These are phyloP conservation scores for Fusarium concolor DNA, from an alignment of 2,329 filamentous ascomycete genomes.

Conservation along the genomic window DNA sequence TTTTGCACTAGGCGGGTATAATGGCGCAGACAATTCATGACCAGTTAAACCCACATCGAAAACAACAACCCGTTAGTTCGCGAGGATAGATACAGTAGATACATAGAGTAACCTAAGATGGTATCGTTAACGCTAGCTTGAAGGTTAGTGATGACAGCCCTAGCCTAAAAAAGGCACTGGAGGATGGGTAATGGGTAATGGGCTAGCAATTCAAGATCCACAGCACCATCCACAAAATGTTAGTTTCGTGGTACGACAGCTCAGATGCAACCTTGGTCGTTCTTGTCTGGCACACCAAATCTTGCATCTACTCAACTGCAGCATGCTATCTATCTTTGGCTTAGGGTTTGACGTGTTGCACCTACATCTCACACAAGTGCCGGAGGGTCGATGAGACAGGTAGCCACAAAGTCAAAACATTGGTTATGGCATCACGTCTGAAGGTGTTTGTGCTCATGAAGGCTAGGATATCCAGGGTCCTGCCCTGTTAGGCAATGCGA, in stretches of 20 bases:
- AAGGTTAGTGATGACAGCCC: conserved; percentile 39
- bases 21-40: conserved; percentile 17
- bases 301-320: conserved; percentile 12
- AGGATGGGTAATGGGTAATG: conserved; percentile 29
- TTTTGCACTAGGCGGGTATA: conserved; percentile 25
- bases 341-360: conserved; percentile 11
- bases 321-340: conserved; percentile 16
- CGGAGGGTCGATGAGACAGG: conserved; percentile 21
- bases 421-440: conserved; percentile 19
- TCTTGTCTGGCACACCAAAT: conserved; percentile 25
- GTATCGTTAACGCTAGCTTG: conserved; percentile 34
- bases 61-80: conserved; percentile 27
- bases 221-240: conserved; percentile 22
- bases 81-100: conserved; percentile 10
- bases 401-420: conserved; percentile 36
- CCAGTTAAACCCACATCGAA: conserved; percentile 20
- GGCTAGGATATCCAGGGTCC: conserved; percentile 38
- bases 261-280: conserved; percentile 25
- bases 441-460: conserved; percentile 15
- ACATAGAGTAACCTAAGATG: conserved; percentile 20
- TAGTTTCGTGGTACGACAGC: conserved; percentile 33
- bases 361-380: conserved; percentile 16
- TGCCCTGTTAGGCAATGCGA: conserved; percentile 34
- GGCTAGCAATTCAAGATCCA: conserved; percentile 28
- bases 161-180: conserved; percentile 30